Evolutionary conservation across 2,329 filamentous ascomycete species (phyloP).

Genomic region (Stachybotrys chlorohalonatus): DNA sequence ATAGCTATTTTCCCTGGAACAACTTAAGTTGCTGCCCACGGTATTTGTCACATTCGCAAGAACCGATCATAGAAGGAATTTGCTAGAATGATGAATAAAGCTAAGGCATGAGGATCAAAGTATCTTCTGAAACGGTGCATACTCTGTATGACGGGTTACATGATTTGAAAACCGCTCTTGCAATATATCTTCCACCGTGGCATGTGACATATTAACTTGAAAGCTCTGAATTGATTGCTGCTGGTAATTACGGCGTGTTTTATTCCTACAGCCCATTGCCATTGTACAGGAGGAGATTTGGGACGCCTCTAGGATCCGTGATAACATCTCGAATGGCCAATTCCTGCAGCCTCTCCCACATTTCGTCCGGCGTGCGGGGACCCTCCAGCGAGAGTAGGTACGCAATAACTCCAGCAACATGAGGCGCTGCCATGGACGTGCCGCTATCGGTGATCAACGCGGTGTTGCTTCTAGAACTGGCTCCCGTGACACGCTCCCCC

Average conservation of each 20-base stretch:
- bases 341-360: constrained; percentile 3
- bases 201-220: too few relatives aligned
- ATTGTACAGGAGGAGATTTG: constrained; percentile 9
- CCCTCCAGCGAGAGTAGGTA: constrained; percentile 12
- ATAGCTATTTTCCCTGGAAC: not conserved
- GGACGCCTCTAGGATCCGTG: constrained; percentile 3
- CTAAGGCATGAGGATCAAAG: too few relatives aligned
- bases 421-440: constrained; percentile 9
- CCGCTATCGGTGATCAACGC: constrained; percentile 2
- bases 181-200: too few relatives aligned
- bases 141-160: too few relatives aligned
- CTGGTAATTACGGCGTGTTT: too few relatives aligned
- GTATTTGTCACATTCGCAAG: too few relatives aligned
- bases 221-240: too few relatives aligned
- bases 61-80: too few relatives aligned
- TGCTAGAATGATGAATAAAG: too few relatives aligned
- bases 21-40: not conserved
- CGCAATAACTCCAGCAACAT: constrained; percentile 11
- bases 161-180: too few relatives aligned
- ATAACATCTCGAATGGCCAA: constrained; percentile 8
- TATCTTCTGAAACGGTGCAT: too few relatives aligned
- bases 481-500: constrained; percentile 12
- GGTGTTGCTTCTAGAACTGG: not conserved
- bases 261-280: constrained; percentile 3
- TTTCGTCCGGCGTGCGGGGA: constrained; percentile 1